Conservation (phyloP, 73 alveolate genomes). For the Paramecium caudatum region DNA sequence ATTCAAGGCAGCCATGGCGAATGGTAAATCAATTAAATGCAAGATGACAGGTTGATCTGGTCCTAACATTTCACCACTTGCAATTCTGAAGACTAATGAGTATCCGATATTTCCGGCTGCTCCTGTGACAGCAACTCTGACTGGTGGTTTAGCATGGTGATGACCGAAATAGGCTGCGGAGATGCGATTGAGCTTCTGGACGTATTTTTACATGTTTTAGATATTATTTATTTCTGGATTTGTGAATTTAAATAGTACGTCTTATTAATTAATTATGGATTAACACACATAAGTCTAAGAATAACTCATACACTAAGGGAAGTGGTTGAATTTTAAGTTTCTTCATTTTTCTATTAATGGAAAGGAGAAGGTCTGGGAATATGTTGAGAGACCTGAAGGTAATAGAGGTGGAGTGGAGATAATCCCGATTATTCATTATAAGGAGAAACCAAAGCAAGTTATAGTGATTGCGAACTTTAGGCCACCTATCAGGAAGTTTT, state of each 20-base stretch:
- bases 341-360: not conserved
- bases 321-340: not conserved
- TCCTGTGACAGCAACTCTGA: constrained; percentile 79
- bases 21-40: constrained; percentile 76
- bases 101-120: constrained; percentile 78
- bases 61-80: constrained; percentile 78
- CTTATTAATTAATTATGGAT: constrained; percentile 33
- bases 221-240: constrained; percentile 64
- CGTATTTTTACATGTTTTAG: constrained; percentile 57
- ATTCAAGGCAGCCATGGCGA: constrained; percentile 70
- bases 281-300: constrained; percentile 15
- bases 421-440: not conserved
- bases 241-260: constrained; percentile 6
- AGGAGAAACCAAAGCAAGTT: constrained; percentile 32
- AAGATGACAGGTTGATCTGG: constrained; percentile 77
- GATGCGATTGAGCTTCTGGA: constrained; percentile 14
- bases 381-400: constrained; percentile 12
- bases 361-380: constrained; percentile 29
- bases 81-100: constrained; percentile 76
- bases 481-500: constrained; percentile 47
- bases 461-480: constrained; percentile 63
- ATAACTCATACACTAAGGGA: constrained; percentile 4
- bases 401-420: constrained; percentile 52
- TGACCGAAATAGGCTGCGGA: not conserved
- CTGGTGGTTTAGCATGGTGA: constrained; percentile 42